phyloP scores from a whole-genome alignment of 164 flowering plant genomes.

The Annona cherimola region DNA sequence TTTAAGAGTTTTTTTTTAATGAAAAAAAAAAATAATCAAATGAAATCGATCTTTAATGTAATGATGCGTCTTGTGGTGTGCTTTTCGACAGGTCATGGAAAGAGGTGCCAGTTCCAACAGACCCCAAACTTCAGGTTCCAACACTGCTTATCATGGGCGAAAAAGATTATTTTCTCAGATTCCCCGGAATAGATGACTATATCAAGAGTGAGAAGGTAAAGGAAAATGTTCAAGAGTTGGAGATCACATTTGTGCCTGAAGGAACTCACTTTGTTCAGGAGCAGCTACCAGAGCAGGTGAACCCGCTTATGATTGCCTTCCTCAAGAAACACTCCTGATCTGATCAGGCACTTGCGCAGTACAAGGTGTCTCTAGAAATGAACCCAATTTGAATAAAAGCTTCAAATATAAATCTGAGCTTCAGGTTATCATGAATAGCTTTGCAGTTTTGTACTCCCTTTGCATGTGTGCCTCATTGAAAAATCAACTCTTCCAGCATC shows the following conservation, averaged over 20 bases:
- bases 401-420: background rate
- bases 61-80: background rate
- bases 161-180: slow-evolving; percentile 3
- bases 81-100: background rate
- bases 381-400: background rate
- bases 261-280: slow-evolving; percentile 13
- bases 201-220: background rate
- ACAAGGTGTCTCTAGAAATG: background rate
- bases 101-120: background rate
- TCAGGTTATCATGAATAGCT: no score
- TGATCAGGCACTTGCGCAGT: background rate
- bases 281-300: slow-evolving; percentile 11
- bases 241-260: slow-evolving; percentile 9
- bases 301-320: slow-evolving; percentile 5
- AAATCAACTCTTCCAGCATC: no score
- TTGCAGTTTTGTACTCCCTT: no score
- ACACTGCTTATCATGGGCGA: slow-evolving; percentile 6
- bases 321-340: background rate
- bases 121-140: background rate
- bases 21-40: no score
- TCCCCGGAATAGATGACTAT: slow-evolving; percentile 4
- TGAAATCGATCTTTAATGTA: background rate
- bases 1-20: background rate
- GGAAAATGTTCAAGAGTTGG: slow-evolving; percentile 6
- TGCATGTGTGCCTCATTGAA: no score